Evolutionary conservation across 371 early-diverging fungal genomes (phyloP).

Genomic region (Fennellomyces sp.): DNA sequence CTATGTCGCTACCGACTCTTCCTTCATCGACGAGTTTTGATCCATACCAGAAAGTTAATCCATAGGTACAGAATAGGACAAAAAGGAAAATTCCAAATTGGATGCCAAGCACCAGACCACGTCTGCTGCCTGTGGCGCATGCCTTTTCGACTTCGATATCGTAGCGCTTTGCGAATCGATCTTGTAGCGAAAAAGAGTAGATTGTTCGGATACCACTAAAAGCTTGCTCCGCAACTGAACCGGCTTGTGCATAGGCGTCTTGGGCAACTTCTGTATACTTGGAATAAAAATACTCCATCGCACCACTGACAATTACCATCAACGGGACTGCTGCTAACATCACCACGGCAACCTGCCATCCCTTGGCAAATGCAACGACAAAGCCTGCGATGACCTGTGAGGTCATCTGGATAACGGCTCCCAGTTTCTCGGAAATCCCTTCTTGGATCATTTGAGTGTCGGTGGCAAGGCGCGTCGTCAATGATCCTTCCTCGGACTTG

Average conservation of each 20-base stretch:
- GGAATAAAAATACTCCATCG: constrained; percentile 67
- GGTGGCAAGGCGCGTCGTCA: constrained; percentile 71
- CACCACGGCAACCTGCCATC: constrained; percentile 82
- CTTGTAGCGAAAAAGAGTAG: constrained; percentile 71
- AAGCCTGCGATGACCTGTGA: constrained; percentile 43
- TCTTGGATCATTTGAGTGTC: constrained; percentile 80
- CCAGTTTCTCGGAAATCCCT: constrained; percentile 85
- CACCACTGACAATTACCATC: constrained; percentile 30
- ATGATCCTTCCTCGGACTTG: constrained; percentile 57
- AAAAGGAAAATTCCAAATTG: constrained; percentile 57
- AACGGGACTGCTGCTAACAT: constrained; percentile 67
- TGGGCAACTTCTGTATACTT: constrained; percentile 39
- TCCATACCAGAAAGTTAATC: constrained; percentile 75
- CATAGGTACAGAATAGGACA: constrained; percentile 57
- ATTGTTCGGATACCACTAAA: constrained; percentile 79
- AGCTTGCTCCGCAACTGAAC: constrained; percentile 77
- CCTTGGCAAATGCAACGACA: constrained; percentile 67
- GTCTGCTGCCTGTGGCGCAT: constrained; percentile 44
- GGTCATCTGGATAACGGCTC: constrained; percentile 64
- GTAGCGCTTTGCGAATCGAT: constrained; percentile 58
- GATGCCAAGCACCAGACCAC: constrained; percentile 36
- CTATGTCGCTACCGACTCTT: constrained; percentile 8
- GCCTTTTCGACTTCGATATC: constrained; percentile 62
- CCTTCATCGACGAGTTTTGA: constrained; percentile 38
- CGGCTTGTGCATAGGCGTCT: constrained; percentile 60